Conservation (phyloP, 2,329 filamentous ascomycete species). For the Fusarium algeriense region DNA sequence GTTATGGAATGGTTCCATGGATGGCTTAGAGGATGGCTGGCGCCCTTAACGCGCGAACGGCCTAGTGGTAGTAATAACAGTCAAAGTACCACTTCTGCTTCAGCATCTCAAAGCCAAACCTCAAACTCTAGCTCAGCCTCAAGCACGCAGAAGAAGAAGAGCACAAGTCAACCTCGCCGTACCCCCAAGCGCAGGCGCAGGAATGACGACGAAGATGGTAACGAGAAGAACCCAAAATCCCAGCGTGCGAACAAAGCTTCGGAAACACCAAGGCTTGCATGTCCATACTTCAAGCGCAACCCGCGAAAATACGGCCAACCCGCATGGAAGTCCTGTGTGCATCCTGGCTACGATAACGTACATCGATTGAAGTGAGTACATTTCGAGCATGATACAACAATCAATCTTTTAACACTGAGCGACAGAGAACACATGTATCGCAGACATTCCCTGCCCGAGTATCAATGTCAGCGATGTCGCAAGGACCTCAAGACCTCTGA, state of each 20-base stretch:
- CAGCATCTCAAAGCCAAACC: neutral
- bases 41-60: fast-evolving
- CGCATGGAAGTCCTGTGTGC: neutral
- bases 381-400: no score
- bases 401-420: neutral
- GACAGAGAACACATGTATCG: neutral
- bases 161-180: neutral
- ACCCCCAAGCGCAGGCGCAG: fast-evolving
- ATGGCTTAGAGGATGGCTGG: neutral
- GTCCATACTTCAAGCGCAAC: neutral
- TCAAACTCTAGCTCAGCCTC: neutral
- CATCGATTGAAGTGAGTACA: neutral
- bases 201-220: fast-evolving
- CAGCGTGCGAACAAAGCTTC: fast-evolving
- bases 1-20: neutral
- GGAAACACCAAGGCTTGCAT: neutral
- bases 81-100: neutral
- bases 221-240: neutral
- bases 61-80: fast-evolving
- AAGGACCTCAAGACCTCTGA: fast-evolving
- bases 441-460: fast-evolving
- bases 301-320: fast-evolving
- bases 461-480: neutral
- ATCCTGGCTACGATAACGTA: neutral
- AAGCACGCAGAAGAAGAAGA: neutral